phyloP scores from a whole-genome alignment of 495 filamentous ascomycete genomes.

The Xylaria intraflava region DNA sequence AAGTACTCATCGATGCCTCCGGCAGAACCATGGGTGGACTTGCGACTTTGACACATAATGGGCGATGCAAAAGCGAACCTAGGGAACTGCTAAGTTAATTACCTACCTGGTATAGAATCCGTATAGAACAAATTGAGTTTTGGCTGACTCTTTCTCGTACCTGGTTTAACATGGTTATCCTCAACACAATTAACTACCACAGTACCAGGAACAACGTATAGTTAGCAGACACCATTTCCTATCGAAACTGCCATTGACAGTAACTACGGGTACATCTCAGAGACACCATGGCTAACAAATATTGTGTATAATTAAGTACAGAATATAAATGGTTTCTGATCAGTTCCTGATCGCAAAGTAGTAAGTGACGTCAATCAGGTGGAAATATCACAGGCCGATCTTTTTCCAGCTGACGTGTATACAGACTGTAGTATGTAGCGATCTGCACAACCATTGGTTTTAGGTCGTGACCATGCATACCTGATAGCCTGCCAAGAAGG shows the following conservation, averaged over 20 bases:
- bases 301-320: neutral
- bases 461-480: too few relatives aligned
- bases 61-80: neutral
- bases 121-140: neutral
- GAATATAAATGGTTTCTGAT: too few relatives aligned
- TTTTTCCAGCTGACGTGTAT: constrained; percentile 4
- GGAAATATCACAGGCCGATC: neutral
- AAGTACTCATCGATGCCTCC: too few relatives aligned
- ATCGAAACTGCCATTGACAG: too few relatives aligned
- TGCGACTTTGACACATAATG: neutral
- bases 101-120: neutral
- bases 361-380: constrained; percentile 1
- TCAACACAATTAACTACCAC: too few relatives aligned
- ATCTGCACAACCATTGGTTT: neutral
- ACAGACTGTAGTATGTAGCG: neutral
- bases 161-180: too few relatives aligned
- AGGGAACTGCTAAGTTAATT: neutral
- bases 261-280: neutral
- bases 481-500: too few relatives aligned
- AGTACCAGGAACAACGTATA: too few relatives aligned
- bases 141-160: too few relatives aligned
- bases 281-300: neutral
- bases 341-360: too few relatives aligned
- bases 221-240: too few relatives aligned
- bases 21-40: too few relatives aligned